Percentiles rank a stretch among this genome's conserved stretches.
These are phyloP conservation scores for Berberis thunbergii DNA, from an alignment of 164 flowering plant genomes.

Conservation along the genomic window DNA sequence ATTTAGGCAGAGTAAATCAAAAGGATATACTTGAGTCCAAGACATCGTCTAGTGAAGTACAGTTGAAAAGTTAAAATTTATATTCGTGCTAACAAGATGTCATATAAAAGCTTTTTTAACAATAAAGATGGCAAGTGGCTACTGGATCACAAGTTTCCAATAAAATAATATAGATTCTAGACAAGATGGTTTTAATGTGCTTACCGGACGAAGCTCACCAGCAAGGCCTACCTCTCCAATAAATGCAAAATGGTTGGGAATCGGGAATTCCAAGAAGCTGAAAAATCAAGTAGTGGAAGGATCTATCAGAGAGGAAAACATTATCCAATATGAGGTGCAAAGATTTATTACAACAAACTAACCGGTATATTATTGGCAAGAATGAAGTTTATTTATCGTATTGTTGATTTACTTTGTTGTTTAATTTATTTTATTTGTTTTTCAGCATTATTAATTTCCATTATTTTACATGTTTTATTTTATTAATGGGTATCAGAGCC, in stretches of 20 bases:
- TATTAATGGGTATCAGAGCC: no score
- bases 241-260: constrained; percentile 74
- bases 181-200: constrained; percentile 7
- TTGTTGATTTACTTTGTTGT: no score
- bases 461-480: no score
- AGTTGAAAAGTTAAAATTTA: neutral
- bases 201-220: constrained; percentile 89
- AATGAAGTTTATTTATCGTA: no score
- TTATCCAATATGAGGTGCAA: no score
- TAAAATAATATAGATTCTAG: neutral
- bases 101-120: no score
- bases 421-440: no score
- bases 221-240: constrained; percentile 94
- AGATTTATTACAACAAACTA: no score
- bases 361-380: no score
- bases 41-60: neutral
- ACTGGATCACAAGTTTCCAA: neutral
- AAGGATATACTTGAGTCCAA: neutral
- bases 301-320: neutral
- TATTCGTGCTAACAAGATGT: neutral
- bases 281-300: neutral
- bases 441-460: no score
- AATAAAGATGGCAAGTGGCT: neutral
- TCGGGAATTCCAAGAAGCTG: constrained; percentile 83
- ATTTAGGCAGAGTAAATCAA: neutral